Evolutionary conservation across 129 eudicot species (phyloP).

Genomic region (Artemisia tridentata): DNA sequence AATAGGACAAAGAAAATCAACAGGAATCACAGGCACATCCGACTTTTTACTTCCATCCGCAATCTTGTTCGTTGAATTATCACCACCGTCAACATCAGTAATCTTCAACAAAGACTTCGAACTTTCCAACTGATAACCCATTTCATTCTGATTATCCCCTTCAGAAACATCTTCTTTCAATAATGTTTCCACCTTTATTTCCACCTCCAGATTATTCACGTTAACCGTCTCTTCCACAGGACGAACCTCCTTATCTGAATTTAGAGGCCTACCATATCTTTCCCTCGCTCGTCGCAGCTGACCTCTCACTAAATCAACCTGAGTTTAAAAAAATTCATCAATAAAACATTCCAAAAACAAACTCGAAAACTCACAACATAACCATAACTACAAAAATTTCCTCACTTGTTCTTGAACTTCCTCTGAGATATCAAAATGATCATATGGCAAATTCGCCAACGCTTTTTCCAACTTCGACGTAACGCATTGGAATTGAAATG

Average conservation of each 20-base stretch:
- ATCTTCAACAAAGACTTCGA: constrained; percentile 37
- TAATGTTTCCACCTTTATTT: constrained; percentile 29
- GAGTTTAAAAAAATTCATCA: not conserved
- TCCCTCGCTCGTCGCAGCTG: constrained; percentile 71
- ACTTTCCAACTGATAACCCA: constrained; percentile 28
- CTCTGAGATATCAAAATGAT: constrained; percentile 71
- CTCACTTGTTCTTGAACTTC: constrained; percentile 91
- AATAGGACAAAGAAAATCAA: constrained; percentile 80
- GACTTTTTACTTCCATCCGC: constrained; percentile 48
- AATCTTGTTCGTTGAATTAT: no score
- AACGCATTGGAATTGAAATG: constrained; percentile 82
- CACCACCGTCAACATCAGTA: not conserved
- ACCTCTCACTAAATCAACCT: constrained; percentile 77
- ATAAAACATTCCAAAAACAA: not conserved
- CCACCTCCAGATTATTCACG: constrained; percentile 38
- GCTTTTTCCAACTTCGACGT: constrained; percentile 82
- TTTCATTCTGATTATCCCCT: constrained; percentile 28
- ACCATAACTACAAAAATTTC: not conserved
- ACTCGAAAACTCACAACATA: not conserved
- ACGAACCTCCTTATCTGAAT: constrained; percentile 43
- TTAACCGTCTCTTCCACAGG: constrained; percentile 30
- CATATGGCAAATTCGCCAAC: constrained; percentile 54
- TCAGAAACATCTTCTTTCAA: constrained; percentile 31
- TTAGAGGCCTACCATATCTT: constrained; percentile 48
- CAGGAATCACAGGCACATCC: constrained; percentile 62